Percentiles rank a stretch among this genome's conserved stretches.
Conservation (phyloP, 2,329 filamentous ascomycete species). For the Chrysosporium keratinophilum region DNA sequence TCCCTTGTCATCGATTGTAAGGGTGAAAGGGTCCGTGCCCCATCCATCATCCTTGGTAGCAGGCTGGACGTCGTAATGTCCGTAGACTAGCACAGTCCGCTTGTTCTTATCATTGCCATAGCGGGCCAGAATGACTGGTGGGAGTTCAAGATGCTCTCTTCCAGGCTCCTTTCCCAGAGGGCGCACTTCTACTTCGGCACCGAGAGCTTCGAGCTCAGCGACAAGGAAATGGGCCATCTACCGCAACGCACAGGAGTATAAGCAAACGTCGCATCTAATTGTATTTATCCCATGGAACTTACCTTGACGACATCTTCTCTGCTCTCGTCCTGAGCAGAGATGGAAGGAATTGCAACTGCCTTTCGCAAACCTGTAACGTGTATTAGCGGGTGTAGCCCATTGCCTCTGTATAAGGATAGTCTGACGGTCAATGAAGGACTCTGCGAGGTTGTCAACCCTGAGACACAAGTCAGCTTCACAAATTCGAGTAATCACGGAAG, state of each 20-base stretch:
- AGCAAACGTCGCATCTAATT: background rate
- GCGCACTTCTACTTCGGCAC: slow-evolving; percentile 77
- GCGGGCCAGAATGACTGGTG: slow-evolving; percentile 81
- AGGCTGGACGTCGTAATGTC: slow-evolving; percentile 97
- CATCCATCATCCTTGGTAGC: slow-evolving; percentile 88
- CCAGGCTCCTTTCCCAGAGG: slow-evolving; percentile 84
- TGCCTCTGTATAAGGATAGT: slow-evolving; percentile 10
- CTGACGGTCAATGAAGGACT: slow-evolving; percentile 72
- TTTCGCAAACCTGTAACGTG: slow-evolving; percentile 52
- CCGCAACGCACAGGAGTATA: slow-evolving; percentile 4
- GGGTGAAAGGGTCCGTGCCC: slow-evolving; percentile 86
- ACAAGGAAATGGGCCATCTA: slow-evolving; percentile 88
- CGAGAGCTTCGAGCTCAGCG: slow-evolving; percentile 68
- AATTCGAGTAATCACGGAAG: background rate
- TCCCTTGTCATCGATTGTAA: slow-evolving; percentile 77
- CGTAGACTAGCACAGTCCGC: slow-evolving; percentile 91
- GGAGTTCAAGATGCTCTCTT: slow-evolving; percentile 80
- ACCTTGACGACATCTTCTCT: slow-evolving; percentile 81
- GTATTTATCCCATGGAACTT: slow-evolving; percentile 16
- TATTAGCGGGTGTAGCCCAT: slow-evolving; percentile 10
- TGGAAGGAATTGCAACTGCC: slow-evolving; percentile 90
- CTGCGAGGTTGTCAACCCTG: slow-evolving; percentile 63
- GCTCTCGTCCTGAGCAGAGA: slow-evolving; percentile 82
- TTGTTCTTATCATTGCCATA: slow-evolving; percentile 90
- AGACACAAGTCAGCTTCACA: background rate